Evolutionary conservation across 495 filamentous ascomycete species (phyloP), one percentile per base, ranked within the genome.

Genomic region (Podospora sp.): DNA sequence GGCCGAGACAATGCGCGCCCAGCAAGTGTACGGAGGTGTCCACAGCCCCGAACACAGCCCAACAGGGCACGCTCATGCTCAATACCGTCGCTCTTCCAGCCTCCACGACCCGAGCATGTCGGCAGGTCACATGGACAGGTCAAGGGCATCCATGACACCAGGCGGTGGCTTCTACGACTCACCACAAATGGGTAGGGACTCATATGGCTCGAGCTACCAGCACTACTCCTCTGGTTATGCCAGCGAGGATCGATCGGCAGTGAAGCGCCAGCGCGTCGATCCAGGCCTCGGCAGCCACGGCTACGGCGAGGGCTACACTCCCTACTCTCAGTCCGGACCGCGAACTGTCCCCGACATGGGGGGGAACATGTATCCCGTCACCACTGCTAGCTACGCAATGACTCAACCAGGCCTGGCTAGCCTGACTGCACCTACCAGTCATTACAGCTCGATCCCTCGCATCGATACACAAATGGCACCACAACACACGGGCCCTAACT

Each of bases 31-130:
- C 64, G 66, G 50, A 26, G 63, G 27, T 26, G 60, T 58, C 2
- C 70, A 70, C 50, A 60, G 27, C 59, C 68, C 70, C 46, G 70
- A 76, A 22, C 65, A 74, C 52, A 72, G 68, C 63, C 74, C 74
- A n/a, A 69, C 63, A 52, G 63, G 67, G 0, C 61, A 63, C 61
- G 24, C 40, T 20, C 65, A 72, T 22, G 49, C 68, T 35, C 66
- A 67, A 51, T 57, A 70, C 36, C 63, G 72, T 29, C 70, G 71
- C 20, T 35, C 68, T 1, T 64, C 65, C 58, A 69, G 65, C 60
- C 52, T 74, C 22, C 71, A 72, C 52, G 69, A 71, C 51, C 22
- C 62, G 36, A 55, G 21, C 29, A 29, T 67, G 9, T 6, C 51
- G n/a, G 26, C 40, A 29, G 27, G 36, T 24, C 63, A 65, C 22